phyloP scores from a whole-genome alignment of 306 rosid genomes.

The Inga leiocalycina region DNA sequence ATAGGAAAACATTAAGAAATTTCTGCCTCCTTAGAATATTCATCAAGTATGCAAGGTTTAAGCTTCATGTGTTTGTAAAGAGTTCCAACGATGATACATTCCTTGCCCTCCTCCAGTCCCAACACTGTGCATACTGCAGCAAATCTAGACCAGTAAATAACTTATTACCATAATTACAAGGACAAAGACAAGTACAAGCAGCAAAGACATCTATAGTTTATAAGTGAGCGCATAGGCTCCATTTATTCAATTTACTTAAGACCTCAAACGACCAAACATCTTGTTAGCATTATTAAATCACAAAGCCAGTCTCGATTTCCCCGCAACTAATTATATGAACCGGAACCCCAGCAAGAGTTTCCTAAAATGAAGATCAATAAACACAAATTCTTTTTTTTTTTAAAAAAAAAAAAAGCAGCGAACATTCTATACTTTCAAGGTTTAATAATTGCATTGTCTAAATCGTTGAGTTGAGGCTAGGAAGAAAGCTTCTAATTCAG shows the following conservation, averaged over 20 bases:
- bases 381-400: neutral
- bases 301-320: neutral
- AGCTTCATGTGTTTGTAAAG: conserved; percentile 93
- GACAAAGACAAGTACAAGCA: neutral
- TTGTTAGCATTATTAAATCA: neutral
- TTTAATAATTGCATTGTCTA: neutral
- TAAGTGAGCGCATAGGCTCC: neutral
- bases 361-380: neutral
- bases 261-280: conserved; percentile 2
- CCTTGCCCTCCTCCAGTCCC: conserved; percentile 76
- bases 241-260: neutral
- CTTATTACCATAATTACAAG: neutral
- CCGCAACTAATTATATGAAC: neutral
- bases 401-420: neutral
- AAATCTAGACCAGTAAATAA: conserved; percentile 17
- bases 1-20: neutral
- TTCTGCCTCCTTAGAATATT: conserved; percentile 82
- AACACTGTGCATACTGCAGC: conserved; percentile 72
- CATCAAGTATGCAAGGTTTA: conserved; percentile 86
- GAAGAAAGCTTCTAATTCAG: neutral
- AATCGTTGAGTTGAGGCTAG: neutral
- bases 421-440: neutral
- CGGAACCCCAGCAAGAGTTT: neutral
- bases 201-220: neutral
- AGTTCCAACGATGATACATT: conserved; percentile 87